A percentile compares a stretch with the other conserved stretches of the same genome.
Evolutionary conservation across 2,329 filamentous ascomycete species (phyloP).

Genomic region (Diplocarpon rosae): DNA sequence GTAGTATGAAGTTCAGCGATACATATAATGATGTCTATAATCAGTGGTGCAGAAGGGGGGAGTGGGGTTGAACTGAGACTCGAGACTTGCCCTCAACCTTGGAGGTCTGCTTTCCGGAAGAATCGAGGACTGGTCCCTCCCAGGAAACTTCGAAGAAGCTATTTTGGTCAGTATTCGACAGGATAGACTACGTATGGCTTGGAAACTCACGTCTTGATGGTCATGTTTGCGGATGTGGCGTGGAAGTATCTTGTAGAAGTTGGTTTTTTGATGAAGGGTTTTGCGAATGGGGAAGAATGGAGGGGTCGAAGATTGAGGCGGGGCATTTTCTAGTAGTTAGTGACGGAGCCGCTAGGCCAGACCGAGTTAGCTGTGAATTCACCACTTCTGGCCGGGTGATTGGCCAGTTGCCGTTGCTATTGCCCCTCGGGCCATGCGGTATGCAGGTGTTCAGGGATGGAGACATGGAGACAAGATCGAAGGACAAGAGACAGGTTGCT

Average conservation of each 20-base stretch:
- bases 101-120: conserved; percentile 42
- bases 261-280: conserved; percentile 29
- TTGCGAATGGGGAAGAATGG: conserved; percentile 28
- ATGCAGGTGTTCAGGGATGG: too few relatives aligned
- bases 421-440: too few relatives aligned
- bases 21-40: conserved; percentile 11
- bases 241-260: conserved; percentile 39
- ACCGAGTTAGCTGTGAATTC: conserved; percentile 2
- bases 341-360: not conserved
- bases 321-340: conserved; percentile 10
- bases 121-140: conserved; percentile 61
- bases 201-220: conserved; percentile 53
- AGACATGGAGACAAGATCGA: not conserved
- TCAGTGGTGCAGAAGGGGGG: not conserved
- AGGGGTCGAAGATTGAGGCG: conserved; percentile 29
- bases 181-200: conserved; percentile 5
- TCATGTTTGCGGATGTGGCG: conserved; percentile 64
- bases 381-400: not conserved
- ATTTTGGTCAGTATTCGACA: conserved; percentile 10
- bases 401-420: not conserved
- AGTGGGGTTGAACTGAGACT: conserved; percentile 21
- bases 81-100: conserved; percentile 46
- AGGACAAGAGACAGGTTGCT: conserved; percentile 7
- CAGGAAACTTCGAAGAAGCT: conserved; percentile 65
- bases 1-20: not conserved